Evolutionary conservation across 2,329 filamentous ascomycete species (phyloP).

Genomic region (Verticillium tricorpus): DNA sequence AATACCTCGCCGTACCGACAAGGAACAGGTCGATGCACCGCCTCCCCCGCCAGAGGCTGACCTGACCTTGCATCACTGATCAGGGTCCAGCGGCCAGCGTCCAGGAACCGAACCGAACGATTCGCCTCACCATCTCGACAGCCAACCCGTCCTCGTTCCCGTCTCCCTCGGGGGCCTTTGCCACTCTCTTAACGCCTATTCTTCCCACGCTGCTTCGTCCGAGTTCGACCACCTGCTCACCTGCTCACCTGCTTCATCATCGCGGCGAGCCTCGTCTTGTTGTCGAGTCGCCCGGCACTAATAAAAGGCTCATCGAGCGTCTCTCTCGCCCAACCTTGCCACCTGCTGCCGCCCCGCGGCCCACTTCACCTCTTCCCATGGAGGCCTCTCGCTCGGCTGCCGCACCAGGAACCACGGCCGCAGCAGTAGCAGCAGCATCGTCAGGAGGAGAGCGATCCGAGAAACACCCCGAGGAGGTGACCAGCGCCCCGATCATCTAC

Average conservation of each 20-base stretch:
- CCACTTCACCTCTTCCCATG: not conserved
- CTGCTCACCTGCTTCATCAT: not conserved
- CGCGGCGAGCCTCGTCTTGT: not conserved
- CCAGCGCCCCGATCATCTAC: not conserved
- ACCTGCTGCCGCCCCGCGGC: not conserved
- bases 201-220: not conserved
- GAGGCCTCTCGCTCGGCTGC: not conserved
- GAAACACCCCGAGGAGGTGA: not conserved
- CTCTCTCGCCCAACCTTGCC: not conserved
- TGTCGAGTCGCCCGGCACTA: not conserved
- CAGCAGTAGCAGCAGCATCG: not conserved
- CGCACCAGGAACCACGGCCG: not conserved
- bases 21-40: not conserved
- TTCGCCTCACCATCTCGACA: not conserved
- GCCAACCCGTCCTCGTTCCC: not conserved
- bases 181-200: not conserved
- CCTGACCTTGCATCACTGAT: not conserved
- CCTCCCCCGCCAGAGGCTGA: slow-evolving; percentile 2
- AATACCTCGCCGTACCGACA: not conserved
- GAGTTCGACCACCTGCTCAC: not conserved
- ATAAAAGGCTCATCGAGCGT: not conserved
- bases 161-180: not conserved
- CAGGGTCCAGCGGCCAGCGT: not conserved
- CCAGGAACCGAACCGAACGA: not conserved
- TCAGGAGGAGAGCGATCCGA: slow-evolving; percentile 1